These are phyloP conservation scores for Pseudogymnoascus pannorum DNA, from an alignment of 2,329 filamentous ascomycete species.

Conservation along the genomic window DNA sequence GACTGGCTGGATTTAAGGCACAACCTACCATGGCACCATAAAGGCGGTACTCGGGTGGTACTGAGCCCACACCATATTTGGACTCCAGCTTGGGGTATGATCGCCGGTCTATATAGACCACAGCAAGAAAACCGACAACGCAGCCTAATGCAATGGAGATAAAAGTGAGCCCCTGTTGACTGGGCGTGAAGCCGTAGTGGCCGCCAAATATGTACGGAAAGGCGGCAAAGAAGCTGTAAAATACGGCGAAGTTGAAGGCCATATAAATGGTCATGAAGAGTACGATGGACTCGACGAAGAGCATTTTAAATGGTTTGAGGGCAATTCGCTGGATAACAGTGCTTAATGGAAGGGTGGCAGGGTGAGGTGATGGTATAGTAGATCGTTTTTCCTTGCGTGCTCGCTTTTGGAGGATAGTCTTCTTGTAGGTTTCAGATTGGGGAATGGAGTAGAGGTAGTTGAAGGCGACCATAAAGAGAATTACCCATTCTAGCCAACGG, in stretches of 20 bases:
- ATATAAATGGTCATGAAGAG: constrained; percentile 46
- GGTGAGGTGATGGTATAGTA: background rate
- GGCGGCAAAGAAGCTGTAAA: constrained; percentile 46
- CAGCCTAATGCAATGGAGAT: constrained; percentile 11
- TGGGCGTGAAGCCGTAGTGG: constrained; percentile 36
- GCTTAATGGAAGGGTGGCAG: constrained; percentile 9
- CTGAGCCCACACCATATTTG: constrained; percentile 12
- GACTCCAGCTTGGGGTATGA: constrained; percentile 4
- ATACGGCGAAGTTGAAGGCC: constrained; percentile 43
- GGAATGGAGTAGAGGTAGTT: constrained; percentile 13
- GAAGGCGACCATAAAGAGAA: constrained; percentile 12
- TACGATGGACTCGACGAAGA: constrained; percentile 56
- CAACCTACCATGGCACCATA: constrained; percentile 50
- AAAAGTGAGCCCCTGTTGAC: constrained; percentile 14
- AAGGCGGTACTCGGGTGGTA: constrained; percentile 47
- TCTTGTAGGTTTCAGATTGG: constrained; percentile 17
- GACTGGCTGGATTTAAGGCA: constrained; percentile 38
- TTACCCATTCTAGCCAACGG: constrained; percentile 19
- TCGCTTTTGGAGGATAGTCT: constrained; percentile 11
- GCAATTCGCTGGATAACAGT: constrained; percentile 16
- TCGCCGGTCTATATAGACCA: constrained; percentile 10
- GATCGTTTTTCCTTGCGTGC: constrained; percentile 8
- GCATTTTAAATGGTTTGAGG: constrained; percentile 43
- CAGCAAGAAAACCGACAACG: constrained; percentile 12
- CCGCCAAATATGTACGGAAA: constrained; percentile 41